Percentiles rank a stretch among this genome's conserved stretches.
Evolutionary conservation across 768 basidiomycete species (phyloP).

Genomic region (Pleurotus giganteus): DNA sequence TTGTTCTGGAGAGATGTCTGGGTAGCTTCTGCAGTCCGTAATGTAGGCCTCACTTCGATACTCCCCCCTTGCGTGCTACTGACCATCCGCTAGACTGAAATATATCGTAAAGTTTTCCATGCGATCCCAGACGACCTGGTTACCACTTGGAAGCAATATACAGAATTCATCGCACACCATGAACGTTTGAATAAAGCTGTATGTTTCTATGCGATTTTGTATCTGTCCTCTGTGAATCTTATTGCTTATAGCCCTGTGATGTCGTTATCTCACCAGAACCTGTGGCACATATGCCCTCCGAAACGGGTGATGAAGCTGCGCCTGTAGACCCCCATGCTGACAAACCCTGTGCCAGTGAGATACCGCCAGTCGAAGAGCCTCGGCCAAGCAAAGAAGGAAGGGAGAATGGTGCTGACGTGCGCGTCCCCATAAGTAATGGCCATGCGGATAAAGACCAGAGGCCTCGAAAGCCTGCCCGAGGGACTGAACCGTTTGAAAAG

Average conservation of each 20-base stretch:
- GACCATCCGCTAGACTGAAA: constrained; percentile 70
- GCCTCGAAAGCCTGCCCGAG: constrained; percentile 38
- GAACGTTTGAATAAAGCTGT: constrained; percentile 74
- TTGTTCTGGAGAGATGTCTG: constrained; percentile 90
- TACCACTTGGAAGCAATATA: constrained; percentile 94
- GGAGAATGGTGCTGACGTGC: constrained; percentile 27
- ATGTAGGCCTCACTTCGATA: constrained; percentile 50
- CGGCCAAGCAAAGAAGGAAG: constrained; percentile 27
- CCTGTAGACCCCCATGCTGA: constrained; percentile 24
- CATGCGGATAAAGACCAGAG: constrained; percentile 34
- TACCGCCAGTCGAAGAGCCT: constrained; percentile 21
- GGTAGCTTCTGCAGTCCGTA: constrained; percentile 84
- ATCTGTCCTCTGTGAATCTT: constrained; percentile 13
- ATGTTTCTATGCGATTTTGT: constrained; percentile 20
- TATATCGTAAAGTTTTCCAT: constrained; percentile 93
- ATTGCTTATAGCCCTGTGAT: constrained; percentile 31
- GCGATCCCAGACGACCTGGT: constrained; percentile 90
- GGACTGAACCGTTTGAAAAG: constrained; percentile 72
- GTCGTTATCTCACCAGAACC: constrained; percentile 40
- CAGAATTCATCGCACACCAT: constrained; percentile 75
- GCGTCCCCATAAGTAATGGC: constrained; percentile 16
- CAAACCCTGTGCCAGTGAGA: constrained; percentile 25
- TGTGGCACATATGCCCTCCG: constrained; percentile 57
- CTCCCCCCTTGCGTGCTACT: constrained; percentile 10
- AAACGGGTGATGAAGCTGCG: constrained; percentile 43